A percentile compares a stretch with the other conserved stretches of the same genome.
Evolutionary conservation across 2,329 filamentous ascomycete species (phyloP).

Genomic region (Penicillium polonicum): DNA sequence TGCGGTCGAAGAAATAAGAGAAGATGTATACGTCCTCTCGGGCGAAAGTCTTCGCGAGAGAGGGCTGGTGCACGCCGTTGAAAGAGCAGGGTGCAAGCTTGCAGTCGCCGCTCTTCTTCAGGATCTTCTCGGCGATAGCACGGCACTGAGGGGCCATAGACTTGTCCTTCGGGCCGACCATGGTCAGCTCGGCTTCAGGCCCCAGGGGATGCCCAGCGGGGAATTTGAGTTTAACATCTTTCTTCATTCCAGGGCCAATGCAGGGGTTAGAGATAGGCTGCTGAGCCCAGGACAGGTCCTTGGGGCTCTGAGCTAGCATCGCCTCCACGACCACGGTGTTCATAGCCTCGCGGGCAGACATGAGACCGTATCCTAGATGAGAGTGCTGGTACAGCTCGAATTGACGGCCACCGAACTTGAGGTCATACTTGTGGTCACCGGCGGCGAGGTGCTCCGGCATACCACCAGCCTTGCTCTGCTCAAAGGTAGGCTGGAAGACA

Average conservation of each 20-base stretch:
- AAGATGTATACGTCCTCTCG: constrained; percentile 93
- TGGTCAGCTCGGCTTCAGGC: constrained; percentile 68
- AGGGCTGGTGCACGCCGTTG: constrained; percentile 94
- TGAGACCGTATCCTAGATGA: constrained; percentile 93
- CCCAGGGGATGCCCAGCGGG: constrained; percentile 65
- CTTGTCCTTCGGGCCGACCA: constrained; percentile 72
- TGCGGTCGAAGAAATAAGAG: constrained; percentile 97
- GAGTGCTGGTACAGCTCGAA: constrained; percentile 98
- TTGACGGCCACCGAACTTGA: constrained; percentile 83
- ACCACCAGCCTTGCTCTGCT: constrained; percentile 67
- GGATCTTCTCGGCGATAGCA: constrained; percentile 81
- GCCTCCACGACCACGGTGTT: constrained; percentile 74
- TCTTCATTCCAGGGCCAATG: constrained; percentile 75
- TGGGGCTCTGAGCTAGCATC: constrained; percentile 62
- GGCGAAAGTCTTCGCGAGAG: constrained; percentile 86
- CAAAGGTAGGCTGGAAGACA: constrained; percentile 95
- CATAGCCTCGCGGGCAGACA: constrained; percentile 87
- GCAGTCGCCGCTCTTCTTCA: constrained; percentile 83
- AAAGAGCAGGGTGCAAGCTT: constrained; percentile 90
- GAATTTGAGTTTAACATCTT: constrained; percentile 71
- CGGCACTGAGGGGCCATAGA: constrained; percentile 84
- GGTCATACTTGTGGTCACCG: constrained; percentile 93
- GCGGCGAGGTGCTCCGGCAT: constrained; percentile 82
- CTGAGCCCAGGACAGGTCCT: constrained; percentile 65
- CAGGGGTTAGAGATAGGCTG: constrained; percentile 78